Base-by-base conservation (phyloP, 2,329 filamentous ascomycete genomes). In the Ascochyta clinopodiicola region DNA sequence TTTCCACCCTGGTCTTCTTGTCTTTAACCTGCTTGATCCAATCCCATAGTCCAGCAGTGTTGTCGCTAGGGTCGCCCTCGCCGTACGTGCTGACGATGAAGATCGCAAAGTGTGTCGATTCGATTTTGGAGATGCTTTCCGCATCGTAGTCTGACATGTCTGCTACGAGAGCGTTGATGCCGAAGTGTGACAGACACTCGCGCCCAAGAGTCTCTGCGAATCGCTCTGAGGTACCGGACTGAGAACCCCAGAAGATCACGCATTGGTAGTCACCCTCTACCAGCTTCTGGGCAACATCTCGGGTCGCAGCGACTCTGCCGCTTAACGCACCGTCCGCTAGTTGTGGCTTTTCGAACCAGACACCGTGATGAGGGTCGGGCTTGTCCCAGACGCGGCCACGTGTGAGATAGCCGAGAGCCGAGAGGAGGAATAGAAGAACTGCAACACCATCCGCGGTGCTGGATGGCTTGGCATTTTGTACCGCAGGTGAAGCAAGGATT, bases 281-380 rank as follows among this genome's bases (percentile, higher is more conserved):
- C 10, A 81, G 62, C 39, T 76, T 77, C 51, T 78, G 71, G 0
- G 78, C 77, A 54, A 84, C 78, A 57, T 84, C 77, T 38, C 80
- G 75, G 0, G 80, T 81, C n/a, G 56, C 35, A 27, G 52, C 29
- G 12, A 57, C 39, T 10, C 60, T 58, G 40, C 52, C 57, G 40
- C 40, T 62, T 27, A 61, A 60, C n/a, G 50, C 60, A 31, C 70
- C 71, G 45, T 74, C 65, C 36, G 71, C 71, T 47, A 79, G 59
- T 57, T 82, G 82, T 15, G 82, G 82, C 34, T 76, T 75, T 60
- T 84, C 78, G 45, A 78, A 85, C 64, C 75, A 80, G 22, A 82
- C 69, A 60, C 82, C 71, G 34, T 77, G 63, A 51, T 82, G 77
- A 5, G 81, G 81, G 57, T 84, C 81, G 8, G 80, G 78, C 37